These are phyloP conservation scores for Vitis hybrid DNA, from an alignment of 177 flowering plant species.

Conservation along the genomic window DNA sequence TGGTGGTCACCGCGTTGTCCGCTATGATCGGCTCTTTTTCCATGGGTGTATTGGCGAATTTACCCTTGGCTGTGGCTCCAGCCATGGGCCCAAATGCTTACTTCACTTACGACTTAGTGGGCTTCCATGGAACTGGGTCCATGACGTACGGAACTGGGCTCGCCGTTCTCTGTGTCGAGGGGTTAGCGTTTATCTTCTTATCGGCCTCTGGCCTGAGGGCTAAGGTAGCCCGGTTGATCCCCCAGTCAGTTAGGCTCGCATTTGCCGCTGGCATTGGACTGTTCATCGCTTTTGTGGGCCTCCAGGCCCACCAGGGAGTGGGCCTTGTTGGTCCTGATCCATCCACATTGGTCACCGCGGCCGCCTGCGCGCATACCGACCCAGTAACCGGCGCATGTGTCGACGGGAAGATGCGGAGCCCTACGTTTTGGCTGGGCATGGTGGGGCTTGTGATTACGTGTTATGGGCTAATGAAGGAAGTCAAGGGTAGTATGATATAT, in stretches of 20 bases:
- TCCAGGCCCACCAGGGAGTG: slow-evolving; percentile 63
- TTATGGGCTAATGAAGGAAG: slow-evolving; percentile 62
- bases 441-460: slow-evolving; percentile 62
- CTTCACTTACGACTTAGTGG: slow-evolving; percentile 76
- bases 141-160: slow-evolving; percentile 64
- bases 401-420: slow-evolving; percentile 60
- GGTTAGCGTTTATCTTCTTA: slow-evolving; percentile 51
- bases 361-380: slow-evolving; percentile 53
- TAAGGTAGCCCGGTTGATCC: slow-evolving; percentile 65
- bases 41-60: slow-evolving; percentile 77
- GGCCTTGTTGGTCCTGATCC: slow-evolving; percentile 78
- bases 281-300: slow-evolving; percentile 81
- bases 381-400: slow-evolving; percentile 63
- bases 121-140: slow-evolving; percentile 78
- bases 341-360: slow-evolving; percentile 56
- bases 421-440: slow-evolving; percentile 75
- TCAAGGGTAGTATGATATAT: slow-evolving; percentile 84
- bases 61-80: slow-evolving; percentile 78
- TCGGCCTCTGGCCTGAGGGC: slow-evolving; percentile 65
- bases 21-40: slow-evolving; percentile 70
- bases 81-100: slow-evolving; percentile 92
- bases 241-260: slow-evolving; percentile 60
- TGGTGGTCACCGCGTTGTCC: slow-evolving; percentile 64
- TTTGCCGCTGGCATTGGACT: slow-evolving; percentile 80
- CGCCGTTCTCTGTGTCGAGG: slow-evolving; percentile 66